A percentile compares a stretch with the other conserved stretches of the same genome.
Evolutionary conservation across 768 basidiomycete genomes (phyloP).

Genomic region (Boletellus ananiceps): DNA sequence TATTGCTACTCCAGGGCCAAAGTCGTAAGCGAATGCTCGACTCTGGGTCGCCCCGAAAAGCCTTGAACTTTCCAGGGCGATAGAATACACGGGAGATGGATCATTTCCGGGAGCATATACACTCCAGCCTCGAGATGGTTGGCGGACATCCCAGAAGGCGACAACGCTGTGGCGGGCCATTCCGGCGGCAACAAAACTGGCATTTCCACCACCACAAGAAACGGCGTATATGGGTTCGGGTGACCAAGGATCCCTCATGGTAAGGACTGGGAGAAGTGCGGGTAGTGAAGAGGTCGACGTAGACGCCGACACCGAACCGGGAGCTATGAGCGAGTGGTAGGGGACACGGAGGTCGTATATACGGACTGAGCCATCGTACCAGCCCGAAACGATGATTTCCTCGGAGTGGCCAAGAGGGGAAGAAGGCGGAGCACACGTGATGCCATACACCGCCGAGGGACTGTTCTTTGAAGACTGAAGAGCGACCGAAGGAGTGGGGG

Average conservation of each 20-base stretch:
- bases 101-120: slow-evolving; percentile 80
- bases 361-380: slow-evolving; percentile 74
- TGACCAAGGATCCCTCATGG: slow-evolving; percentile 62
- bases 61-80: slow-evolving; percentile 72
- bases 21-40: slow-evolving; percentile 75
- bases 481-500: slow-evolving; percentile 42
- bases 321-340: slow-evolving; percentile 13
- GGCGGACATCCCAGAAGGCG: slow-evolving; percentile 78
- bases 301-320: too few species aligned
- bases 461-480: slow-evolving; percentile 38
- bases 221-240: slow-evolving; percentile 73
- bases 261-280: slow-evolving; percentile 53
- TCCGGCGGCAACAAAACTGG: slow-evolving; percentile 67
- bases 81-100: slow-evolving; percentile 69
- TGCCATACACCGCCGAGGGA: slow-evolving; percentile 66
- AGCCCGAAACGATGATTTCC: slow-evolving; percentile 70
- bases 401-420: slow-evolving; percentile 70
- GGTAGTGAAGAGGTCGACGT: slow-evolving; percentile 20
- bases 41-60: slow-evolving; percentile 76
- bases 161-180: slow-evolving; percentile 73
- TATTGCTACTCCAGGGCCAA: slow-evolving; percentile 57
- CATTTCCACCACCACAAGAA: slow-evolving; percentile 66
- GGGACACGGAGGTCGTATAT: slow-evolving; percentile 69
- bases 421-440: slow-evolving; percentile 54
- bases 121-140: slow-evolving; percentile 61